These are phyloP conservation scores for Amanita inopinata DNA, from an alignment of 768 basidiomycete species.

Conservation along the genomic window DNA sequence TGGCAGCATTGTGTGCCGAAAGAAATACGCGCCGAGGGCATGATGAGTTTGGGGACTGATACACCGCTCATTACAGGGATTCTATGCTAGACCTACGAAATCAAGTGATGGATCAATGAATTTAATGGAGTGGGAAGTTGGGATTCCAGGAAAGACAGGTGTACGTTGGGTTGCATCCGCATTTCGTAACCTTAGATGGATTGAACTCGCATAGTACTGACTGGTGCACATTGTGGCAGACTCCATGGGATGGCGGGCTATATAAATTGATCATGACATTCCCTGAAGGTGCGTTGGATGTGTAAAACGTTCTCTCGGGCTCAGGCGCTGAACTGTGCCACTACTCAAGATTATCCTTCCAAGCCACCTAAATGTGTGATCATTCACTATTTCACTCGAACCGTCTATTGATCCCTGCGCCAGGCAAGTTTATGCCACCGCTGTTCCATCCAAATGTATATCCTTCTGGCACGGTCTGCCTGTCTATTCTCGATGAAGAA, in stretches of 20 bases:
- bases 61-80: constrained; percentile 61
- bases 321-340: not conserved
- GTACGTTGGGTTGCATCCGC: constrained; percentile 38
- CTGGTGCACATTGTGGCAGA: constrained; percentile 36
- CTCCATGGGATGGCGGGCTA: constrained; percentile 94
- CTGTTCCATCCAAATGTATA: constrained; percentile 98
- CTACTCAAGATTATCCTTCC: constrained; percentile 73
- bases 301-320: too few relatives aligned
- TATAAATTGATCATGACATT: constrained; percentile 92
- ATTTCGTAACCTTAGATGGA: constrained; percentile 12
- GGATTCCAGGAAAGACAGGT: constrained; percentile 86
- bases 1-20: constrained; percentile 3
- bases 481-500: constrained; percentile 97
- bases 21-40: not conserved
- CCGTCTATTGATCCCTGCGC: not conserved
- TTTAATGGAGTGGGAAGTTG: constrained; percentile 97
- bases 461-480: constrained; percentile 95
- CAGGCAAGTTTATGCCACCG: constrained; percentile 95
- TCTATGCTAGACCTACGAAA: constrained; percentile 92
- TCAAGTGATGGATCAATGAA: constrained; percentile 89
- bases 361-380: constrained; percentile 84
- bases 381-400: not conserved
- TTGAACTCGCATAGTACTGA: constrained; percentile 4
- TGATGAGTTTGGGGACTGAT: too few relatives aligned
- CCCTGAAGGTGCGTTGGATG: constrained; percentile 73